These are phyloP conservation scores for Trichoderma hamatum DNA, from an alignment of 2,329 filamentous ascomycete genomes.

Conservation along the genomic window DNA sequence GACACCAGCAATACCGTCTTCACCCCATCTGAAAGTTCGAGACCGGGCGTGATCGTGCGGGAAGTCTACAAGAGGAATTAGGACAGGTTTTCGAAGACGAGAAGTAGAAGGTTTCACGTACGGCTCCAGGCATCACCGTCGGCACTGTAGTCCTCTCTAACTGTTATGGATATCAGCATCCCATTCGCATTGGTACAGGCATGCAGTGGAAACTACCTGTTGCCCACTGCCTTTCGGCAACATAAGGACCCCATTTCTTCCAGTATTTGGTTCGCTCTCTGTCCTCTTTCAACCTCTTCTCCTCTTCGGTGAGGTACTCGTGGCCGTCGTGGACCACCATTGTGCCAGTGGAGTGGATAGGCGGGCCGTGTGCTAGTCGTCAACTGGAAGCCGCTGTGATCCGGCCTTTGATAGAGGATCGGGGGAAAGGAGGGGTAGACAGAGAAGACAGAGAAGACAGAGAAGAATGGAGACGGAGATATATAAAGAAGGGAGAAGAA, in stretches of 20 bases:
- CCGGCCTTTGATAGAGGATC: neutral
- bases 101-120: constrained; percentile 52
- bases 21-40: constrained; percentile 90
- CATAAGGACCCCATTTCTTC: constrained; percentile 98
- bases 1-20: constrained; percentile 95
- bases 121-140: constrained; percentile 96
- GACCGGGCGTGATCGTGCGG: constrained; percentile 89
- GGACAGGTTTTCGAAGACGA: neutral
- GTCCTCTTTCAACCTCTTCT: constrained; percentile 86
- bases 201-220: constrained; percentile 61
- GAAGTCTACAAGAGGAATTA: constrained; percentile 65
- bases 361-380: neutral
- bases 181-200: neutral
- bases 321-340: constrained; percentile 93
- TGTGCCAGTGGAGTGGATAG: constrained; percentile 31
- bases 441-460: constrained; percentile 22
- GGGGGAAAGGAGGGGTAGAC: constrained; percentile 4
- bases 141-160: constrained; percentile 87
- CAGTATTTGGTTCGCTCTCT: constrained; percentile 84
- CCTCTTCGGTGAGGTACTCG: constrained; percentile 86
- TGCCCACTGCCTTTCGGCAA: constrained; percentile 93
- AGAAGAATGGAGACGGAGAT: constrained; percentile 22
- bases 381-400: constrained; percentile 3
- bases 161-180: constrained; percentile 43
- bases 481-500: neutral